A percentile compares a stretch with the other conserved stretches of the same genome.
phyloP scores from a whole-genome alignment of 306 rosid genomes.

The Ceratonia siliqua region DNA sequence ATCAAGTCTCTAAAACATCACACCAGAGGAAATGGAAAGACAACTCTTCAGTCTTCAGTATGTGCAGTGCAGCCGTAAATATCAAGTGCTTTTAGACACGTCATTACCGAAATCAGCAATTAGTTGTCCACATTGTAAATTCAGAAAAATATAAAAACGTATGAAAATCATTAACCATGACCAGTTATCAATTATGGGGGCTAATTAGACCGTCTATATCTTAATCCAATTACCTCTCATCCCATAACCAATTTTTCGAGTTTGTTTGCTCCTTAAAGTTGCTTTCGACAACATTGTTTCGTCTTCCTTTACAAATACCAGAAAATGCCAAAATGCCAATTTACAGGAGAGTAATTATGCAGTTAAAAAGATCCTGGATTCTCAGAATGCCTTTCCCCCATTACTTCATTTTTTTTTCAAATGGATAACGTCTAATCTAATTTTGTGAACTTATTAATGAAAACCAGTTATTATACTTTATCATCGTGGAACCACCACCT shows the following conservation, averaged over 20 bases:
- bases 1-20: no score
- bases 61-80: background rate
- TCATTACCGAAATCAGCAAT: background rate
- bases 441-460: slow-evolving; percentile 42
- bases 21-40: background rate
- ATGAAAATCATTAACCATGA: background rate
- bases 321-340: slow-evolving; percentile 68
- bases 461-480: slow-evolving; percentile 59
- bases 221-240: slow-evolving; percentile 31
- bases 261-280: slow-evolving; percentile 37
- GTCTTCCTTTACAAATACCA: slow-evolving; percentile 72
- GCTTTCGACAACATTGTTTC: slow-evolving; percentile 41
- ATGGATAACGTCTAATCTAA: slow-evolving; percentile 53
- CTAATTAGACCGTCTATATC: slow-evolving; percentile 27
- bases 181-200: background rate
- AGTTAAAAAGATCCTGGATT: slow-evolving; percentile 46
- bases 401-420: slow-evolving; percentile 40
- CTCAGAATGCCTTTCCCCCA: slow-evolving; percentile 44
- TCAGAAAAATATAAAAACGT: background rate
- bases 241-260: slow-evolving; percentile 36
- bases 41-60: background rate
- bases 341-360: slow-evolving; percentile 64
- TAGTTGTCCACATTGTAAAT: background rate
- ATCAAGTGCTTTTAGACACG: background rate
- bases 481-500: slow-evolving; percentile 99